These are phyloP conservation scores for Diplocarpon mali DNA, from an alignment of 2,329 filamentous ascomycete genomes.

Conservation along the genomic window DNA sequence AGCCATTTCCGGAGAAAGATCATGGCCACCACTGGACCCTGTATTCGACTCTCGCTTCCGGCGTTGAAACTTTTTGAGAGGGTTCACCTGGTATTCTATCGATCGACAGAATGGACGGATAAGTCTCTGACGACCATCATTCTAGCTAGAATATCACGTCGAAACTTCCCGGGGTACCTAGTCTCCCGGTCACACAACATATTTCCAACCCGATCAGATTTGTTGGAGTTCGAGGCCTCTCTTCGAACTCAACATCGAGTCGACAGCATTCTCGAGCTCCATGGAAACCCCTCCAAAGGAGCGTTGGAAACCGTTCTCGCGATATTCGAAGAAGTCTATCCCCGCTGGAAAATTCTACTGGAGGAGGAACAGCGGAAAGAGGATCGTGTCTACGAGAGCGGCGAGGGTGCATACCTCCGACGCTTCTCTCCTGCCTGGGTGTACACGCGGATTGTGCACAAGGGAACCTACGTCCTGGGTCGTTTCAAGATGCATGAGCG, in stretches of 20 bases:
- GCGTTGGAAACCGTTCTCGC: constrained; percentile 57
- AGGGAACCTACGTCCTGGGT: constrained; percentile 67
- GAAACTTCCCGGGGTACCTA: constrained; percentile 83
- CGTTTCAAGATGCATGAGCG: constrained; percentile 69
- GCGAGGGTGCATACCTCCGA: constrained; percentile 80
- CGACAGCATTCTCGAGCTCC: constrained; percentile 73
- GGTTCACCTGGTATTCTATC: constrained; percentile 91
- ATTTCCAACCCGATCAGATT: constrained; percentile 60
- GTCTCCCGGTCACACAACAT: constrained; percentile 86
- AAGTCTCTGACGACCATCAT: constrained; percentile 94
- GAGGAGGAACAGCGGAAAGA: constrained; percentile 69
- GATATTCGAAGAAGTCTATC: constrained; percentile 63
- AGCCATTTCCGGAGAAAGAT: constrained; percentile 70
- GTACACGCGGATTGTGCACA: constrained; percentile 87
- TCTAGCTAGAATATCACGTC: constrained; percentile 74
- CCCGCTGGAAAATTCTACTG: constrained; percentile 67
- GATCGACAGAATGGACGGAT: constrained; percentile 93
- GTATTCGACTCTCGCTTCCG: constrained; percentile 64
- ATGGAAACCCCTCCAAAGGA: constrained; percentile 54
- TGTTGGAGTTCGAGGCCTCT: constrained; percentile 84
- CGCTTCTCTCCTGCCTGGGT: constrained; percentile 87
- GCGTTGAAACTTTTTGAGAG: constrained; percentile 79
- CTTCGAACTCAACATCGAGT: constrained; percentile 72
- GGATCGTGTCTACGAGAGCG: constrained; percentile 62
- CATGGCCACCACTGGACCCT: constrained; percentile 64